Evolutionary conservation across 495 filamentous ascomycete genomes (phyloP), one percentile per base, ranked within the genome.

Genomic region (Penicillium psychrofluorescens): DNA sequence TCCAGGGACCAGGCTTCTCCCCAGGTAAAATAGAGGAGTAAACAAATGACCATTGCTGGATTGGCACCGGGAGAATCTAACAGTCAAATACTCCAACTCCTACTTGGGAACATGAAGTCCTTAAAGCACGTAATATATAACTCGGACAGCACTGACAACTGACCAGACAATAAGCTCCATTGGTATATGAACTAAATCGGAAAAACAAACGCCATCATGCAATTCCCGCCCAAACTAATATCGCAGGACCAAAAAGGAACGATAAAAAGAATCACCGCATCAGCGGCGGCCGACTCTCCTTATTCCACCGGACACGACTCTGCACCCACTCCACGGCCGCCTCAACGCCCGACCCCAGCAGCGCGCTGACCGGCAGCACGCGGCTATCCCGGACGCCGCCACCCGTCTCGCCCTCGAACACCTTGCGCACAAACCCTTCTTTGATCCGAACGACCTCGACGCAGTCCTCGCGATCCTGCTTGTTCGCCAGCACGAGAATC

Each of bases 371-470:
- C 12, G 94, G 91, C 66, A 98, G 61, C 31, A 97, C 92, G 40
- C 92, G 76, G 60, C 84, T 89, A 64, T 98, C 92, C 44, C 90
- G 75, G 33, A 95, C 85, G 42, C 82, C 84, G 8, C 74, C 78
- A 0, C 89, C 88, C 58, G 88, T 85, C 55, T 92, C 89, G 2
- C 94, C 90, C 67, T 97, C 89, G 64, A 97, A 92, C 8, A 96
- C 90, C 63, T 84, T 86, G 59, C 90, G 81, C 36, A 95, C 88
- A 13, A 98, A 71, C 0, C 92, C 91, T 62, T 98, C 92, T 71
- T 98, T 98, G 58, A 97, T 92, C 44, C 88, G 72, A 29, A 96
- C 90, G 3, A 96, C 94, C 72, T 98, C 94, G 36, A 97, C 85
- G 53, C 91, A 95, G 62, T 97, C 94, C 59, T 98, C 92, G 2